Conservation (phyloP, 106 monocot species). For the Platanthera guangdongensis region DNA sequence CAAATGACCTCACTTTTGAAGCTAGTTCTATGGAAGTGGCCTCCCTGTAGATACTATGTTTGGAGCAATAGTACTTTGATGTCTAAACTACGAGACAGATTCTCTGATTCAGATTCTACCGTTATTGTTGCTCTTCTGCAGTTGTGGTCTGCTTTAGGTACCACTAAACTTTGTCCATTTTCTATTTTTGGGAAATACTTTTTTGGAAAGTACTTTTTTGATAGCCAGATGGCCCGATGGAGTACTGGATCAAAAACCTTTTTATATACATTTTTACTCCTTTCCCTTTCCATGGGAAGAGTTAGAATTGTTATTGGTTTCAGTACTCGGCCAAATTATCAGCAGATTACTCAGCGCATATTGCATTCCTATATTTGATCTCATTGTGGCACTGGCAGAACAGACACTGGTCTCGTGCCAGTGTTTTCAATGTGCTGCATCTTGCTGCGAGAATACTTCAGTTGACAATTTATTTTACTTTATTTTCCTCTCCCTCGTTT, state of each 20-base stretch:
- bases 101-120: conserved; percentile 15
- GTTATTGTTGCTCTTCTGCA: conserved; percentile 28
- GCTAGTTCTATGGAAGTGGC: conserved; percentile 57
- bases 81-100: conserved; percentile 23
- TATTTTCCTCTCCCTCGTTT: background rate
- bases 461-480: background rate
- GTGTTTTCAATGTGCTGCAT: background rate
- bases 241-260: too few relatives aligned
- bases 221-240: too few relatives aligned
- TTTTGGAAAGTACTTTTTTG: too few relatives aligned
- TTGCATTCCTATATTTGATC: too few relatives aligned
- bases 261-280: too few relatives aligned
- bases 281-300: too few relatives aligned
- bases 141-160: conserved; percentile 78
- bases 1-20: conserved; percentile 47
- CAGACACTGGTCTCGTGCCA: too few relatives aligned
- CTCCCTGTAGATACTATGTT: conserved; percentile 56
- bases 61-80: conserved; percentile 49
- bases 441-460: too few relatives aligned
- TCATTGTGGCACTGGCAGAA: too few relatives aligned
- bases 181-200: background rate
- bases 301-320: too few relatives aligned
- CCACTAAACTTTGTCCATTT: conserved; percentile 10
- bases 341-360: background rate
- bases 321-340: background rate